These are phyloP conservation scores for Fusarium dlaminii DNA, from an alignment of 2,329 filamentous ascomycete species.

Conservation along the genomic window DNA sequence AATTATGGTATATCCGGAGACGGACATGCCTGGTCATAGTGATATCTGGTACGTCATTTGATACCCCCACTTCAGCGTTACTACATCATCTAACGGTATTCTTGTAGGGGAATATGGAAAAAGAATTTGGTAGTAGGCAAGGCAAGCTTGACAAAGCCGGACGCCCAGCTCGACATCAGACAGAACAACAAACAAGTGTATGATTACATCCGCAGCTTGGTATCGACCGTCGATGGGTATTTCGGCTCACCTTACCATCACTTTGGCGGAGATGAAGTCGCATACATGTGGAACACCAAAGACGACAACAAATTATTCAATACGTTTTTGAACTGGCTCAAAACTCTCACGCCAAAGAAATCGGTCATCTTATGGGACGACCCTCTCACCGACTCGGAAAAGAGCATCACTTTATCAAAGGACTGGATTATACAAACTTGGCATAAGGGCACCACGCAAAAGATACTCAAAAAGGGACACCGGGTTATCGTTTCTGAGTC, in stretches of 20 bases:
- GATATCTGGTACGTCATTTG: conserved; percentile 1
- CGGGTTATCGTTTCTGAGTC: neutral
- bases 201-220: neutral
- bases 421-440: conserved; percentile 20
- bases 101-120: neutral
- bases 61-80: rapidly evolving
- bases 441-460: neutral
- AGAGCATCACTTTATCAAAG: neutral
- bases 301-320: conserved; percentile 7
- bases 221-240: neutral
- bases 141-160: neutral
- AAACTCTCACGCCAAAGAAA: neutral
- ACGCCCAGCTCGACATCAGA: conserved; percentile 7
- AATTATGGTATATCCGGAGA: conserved; percentile 1
- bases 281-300: conserved; percentile 2
- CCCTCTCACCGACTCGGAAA: neutral
- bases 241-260: conserved; percentile 3
- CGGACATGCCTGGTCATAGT: conserved; percentile 10
- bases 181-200: neutral
- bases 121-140: conserved; percentile 4
- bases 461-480: neutral
- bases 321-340: neutral
- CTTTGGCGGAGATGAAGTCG: conserved; percentile 9
- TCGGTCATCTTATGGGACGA: conserved; percentile 5
- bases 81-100: rapidly evolving